Percentiles rank a stretch among this genome's conserved stretches.
phyloP scores from a whole-genome alignment of 129 eudicot species.

The Chrysanthemum seticuspe region DNA sequence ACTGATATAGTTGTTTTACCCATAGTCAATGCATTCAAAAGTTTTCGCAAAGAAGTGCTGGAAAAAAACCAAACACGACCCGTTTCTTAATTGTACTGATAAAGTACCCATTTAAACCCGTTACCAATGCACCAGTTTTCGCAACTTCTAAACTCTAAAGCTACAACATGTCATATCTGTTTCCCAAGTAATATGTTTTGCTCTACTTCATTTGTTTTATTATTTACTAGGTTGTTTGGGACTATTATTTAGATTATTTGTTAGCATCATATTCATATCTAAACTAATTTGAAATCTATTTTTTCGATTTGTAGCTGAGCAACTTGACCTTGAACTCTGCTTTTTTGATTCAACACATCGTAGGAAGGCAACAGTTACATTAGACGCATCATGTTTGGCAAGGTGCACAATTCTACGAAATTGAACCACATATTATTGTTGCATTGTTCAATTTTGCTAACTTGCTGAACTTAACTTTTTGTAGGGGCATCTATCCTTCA shows the following conservation, averaged over 20 bases:
- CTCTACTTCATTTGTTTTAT: not conserved
- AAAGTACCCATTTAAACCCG: not conserved
- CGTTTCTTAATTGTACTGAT: too few relatives aligned
- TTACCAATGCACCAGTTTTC: not conserved
- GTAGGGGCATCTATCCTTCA: slow-evolving; percentile 76
- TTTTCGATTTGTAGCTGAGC: slow-evolving; percentile 47
- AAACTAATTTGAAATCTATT: not conserved
- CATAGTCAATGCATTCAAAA: not conserved
- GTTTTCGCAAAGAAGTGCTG: too few relatives aligned
- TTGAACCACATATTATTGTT: not conserved
- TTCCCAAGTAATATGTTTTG: slow-evolving; percentile 6
- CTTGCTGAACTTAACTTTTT: slow-evolving; percentile 7
- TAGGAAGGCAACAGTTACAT: slow-evolving; percentile 45
- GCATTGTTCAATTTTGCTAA: not conserved
- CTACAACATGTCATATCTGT: not conserved
- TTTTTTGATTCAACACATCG: slow-evolving; percentile 49
- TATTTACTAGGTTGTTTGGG: not conserved
- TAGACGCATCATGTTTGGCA: slow-evolving; percentile 63
- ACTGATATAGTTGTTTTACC: not conserved
- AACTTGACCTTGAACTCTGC: slow-evolving; percentile 58
- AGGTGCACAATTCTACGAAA: slow-evolving; percentile 27
- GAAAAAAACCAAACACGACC: too few relatives aligned
- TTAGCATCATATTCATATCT: not conserved
- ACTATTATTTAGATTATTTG: not conserved
- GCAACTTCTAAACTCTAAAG: not conserved